These are phyloP conservation scores for Erythrophleum ivorense DNA, from an alignment of 331 rosid species.

Conservation along the genomic window DNA sequence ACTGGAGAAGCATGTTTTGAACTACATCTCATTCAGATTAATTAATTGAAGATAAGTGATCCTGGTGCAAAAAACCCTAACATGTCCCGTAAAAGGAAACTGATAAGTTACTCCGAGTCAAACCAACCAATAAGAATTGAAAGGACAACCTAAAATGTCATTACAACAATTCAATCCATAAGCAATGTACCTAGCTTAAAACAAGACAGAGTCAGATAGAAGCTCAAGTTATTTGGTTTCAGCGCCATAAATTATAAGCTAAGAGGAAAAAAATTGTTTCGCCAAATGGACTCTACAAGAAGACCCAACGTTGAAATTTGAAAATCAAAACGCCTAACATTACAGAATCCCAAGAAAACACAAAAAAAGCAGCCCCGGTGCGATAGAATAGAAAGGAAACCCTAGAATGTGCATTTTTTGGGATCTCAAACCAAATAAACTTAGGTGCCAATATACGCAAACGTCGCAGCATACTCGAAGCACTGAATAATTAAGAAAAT, in stretches of 20 bases:
- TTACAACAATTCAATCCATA: conserved; percentile 7
- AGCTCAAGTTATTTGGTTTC: neutral
- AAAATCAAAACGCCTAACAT: conserved; percentile 32
- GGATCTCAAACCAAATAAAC: conserved; percentile 40
- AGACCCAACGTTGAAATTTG: conserved; percentile 19
- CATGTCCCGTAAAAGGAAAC: conserved; percentile 19
- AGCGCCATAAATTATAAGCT: conserved; percentile 16
- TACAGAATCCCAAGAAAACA: conserved; percentile 5
- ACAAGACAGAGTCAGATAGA: conserved; percentile 6
- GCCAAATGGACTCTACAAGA: conserved; percentile 18
- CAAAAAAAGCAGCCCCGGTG: conserved; percentile 23
- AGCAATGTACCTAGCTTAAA: conserved; percentile 41
- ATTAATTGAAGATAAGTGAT: neutral
- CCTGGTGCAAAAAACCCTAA: conserved; percentile 42
- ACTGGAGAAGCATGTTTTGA: conserved; percentile 1
- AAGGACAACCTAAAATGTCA: neutral
- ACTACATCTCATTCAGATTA: conserved; percentile 27
- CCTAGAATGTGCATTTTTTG: conserved; percentile 52
- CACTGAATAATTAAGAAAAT: neutral
- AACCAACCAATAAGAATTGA: conserved; percentile 24
- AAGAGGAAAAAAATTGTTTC: neutral
- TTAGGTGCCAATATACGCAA: conserved; percentile 7
- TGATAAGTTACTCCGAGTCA: conserved; percentile 2
- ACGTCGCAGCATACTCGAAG: neutral
- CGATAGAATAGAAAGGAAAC: conserved; percentile 46